Base-by-base conservation (phyloP, 768 basidiomycete genomes). In the Kwoniella sp. region DNA sequence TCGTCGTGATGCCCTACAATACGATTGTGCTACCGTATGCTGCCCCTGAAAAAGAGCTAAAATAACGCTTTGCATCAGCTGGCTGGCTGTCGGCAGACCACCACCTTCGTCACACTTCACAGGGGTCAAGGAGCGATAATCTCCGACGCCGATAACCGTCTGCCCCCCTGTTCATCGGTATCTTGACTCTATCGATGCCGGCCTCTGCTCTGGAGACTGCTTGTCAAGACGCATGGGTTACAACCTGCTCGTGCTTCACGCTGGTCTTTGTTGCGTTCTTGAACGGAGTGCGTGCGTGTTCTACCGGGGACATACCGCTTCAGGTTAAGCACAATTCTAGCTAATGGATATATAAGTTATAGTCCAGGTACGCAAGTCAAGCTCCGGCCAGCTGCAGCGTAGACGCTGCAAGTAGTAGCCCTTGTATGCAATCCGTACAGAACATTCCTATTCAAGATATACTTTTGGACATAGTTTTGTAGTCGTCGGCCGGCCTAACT, bases 301-400 rank as follows among this genome's bases (percentile, higher is more conserved):
- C 34, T 34, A 34, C 41, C 41, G 41, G 41, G 41, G 41, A 45
- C 41, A 45, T 45, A 45, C 41, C 41, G 20, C 41, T 45, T 45
- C 41, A 45, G 41, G 41, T 45, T 45, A 45, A 45, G 41, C 41
- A 45, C 41, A 45, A 45, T 45, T 45, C 41, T 17, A 17, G 9
- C 41, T 45, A 45, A 20, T 3, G 41, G 13, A 5, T 34, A 34
- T 45, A 45, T n/a, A n/a, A n/a, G 41, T 45, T 45, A n/a, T n/a
- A 45, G 41, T 45, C 41, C 41, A 45, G 41, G 41, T 45, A 45
- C 41, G 41, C 41, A 45, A 3, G 11, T 17, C 41, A 45, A n/a
- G 41, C 41, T 45, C 41, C 41, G 41, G 41, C 41, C 20, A 45
- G 11, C 9, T 45, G 5, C 41, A 8, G n/a, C n/a, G n/a, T n/a